Evolutionary conservation across 306 rosid genomes (phyloP), one percentile per base, ranked within the genome.

Genomic region (Prunus mume): DNA sequence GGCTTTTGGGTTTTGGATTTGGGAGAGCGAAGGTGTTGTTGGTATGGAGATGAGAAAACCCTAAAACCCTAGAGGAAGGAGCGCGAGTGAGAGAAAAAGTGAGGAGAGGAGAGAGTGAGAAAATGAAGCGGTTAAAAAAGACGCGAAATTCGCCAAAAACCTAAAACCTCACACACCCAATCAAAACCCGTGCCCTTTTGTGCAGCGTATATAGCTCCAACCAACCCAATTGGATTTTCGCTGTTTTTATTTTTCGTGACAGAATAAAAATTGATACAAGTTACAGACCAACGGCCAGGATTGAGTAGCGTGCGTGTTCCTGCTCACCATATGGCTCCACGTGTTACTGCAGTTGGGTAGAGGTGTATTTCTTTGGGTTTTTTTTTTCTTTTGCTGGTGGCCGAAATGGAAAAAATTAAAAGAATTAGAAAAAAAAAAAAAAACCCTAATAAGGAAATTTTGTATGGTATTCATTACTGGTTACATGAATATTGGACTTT

Each of bases 51-150:
- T n/a, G 34, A 51, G 85, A 80, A 88, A 83, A 86, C 82, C 86
- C 89, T 86, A 84, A 88, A 88, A 88, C 92, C 92, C 92, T 88
- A 85, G 82, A 52, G 66, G 76, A 38, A 75, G 68, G 71, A 20
- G 43, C 11, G 68, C 38, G 25, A 19, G 25, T 38, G 17, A 19
- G 69, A 61, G 19, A 65, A 4, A 3, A 65, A 1, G 67, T 2
- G 67, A 28, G 20, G 8, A 11, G 18, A 24, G 14, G 24, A n/a
- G 6, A 34, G 10, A 65, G 10, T 18, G 27, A 19, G 50, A 2
- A 63, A 17, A 14, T 7, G 68, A 60, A 5, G 50, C 69, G 3
- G 69, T 65, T n/a, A 19, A 65, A 38, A 64, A 34, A 34, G 8
- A 17, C 38, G 65, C 65, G 11, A 27, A 61, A 61, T 0, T 49